A percentile compares a stretch with the other conserved stretches of the same genome.
These are phyloP conservation scores for Cyclotella distinguenda DNA, from an alignment of 108 stramenopile genomes.

Conservation along the genomic window DNA sequence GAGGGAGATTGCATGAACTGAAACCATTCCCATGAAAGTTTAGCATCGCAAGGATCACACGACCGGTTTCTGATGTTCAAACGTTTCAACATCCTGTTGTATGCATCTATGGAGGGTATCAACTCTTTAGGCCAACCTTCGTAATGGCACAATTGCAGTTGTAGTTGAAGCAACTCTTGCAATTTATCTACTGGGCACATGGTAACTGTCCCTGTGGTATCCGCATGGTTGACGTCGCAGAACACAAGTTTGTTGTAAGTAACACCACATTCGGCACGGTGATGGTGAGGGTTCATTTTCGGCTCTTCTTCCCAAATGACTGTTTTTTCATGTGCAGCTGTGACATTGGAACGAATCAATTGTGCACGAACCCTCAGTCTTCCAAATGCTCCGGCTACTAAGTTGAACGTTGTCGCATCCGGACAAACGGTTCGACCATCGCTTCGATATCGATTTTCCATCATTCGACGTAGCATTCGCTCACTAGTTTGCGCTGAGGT, in stretches of 20 bases:
- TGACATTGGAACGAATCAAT: too few relatives aligned
- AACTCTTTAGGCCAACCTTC: slow-evolving; percentile 39
- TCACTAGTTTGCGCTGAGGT: slow-evolving; percentile 41
- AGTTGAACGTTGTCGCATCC: slow-evolving; percentile 33
- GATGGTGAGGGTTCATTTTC: slow-evolving; percentile 16
- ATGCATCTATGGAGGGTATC: slow-evolving; percentile 22
- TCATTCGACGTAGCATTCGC: slow-evolving; percentile 52
- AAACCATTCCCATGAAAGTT: slow-evolving; percentile 29
- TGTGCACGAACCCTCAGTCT: slow-evolving; percentile 28
- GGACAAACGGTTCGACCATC: slow-evolving; percentile 51
- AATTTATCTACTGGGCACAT: slow-evolving; percentile 37
- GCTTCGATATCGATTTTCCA: slow-evolving; percentile 48
- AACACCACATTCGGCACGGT: background rate
- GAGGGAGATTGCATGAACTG: slow-evolving; percentile 40
- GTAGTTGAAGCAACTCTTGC: slow-evolving; percentile 39
- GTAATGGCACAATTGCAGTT: slow-evolving; percentile 37
- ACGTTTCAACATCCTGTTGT: slow-evolving; percentile 40
- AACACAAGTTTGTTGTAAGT: slow-evolving; percentile 11
- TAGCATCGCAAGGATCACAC: slow-evolving; percentile 17
- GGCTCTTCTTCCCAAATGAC: slow-evolving; percentile 38
- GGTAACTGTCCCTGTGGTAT: background rate
- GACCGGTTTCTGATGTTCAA: slow-evolving; percentile 20
- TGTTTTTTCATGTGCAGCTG: too few relatives aligned
- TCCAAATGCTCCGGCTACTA: slow-evolving; percentile 48
- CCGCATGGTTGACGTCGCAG: background rate